Evolutionary conservation across 345 rosid species (phyloP), one percentile per base, ranked within the genome.

Genomic region (Nephelium lappaceum): DNA sequence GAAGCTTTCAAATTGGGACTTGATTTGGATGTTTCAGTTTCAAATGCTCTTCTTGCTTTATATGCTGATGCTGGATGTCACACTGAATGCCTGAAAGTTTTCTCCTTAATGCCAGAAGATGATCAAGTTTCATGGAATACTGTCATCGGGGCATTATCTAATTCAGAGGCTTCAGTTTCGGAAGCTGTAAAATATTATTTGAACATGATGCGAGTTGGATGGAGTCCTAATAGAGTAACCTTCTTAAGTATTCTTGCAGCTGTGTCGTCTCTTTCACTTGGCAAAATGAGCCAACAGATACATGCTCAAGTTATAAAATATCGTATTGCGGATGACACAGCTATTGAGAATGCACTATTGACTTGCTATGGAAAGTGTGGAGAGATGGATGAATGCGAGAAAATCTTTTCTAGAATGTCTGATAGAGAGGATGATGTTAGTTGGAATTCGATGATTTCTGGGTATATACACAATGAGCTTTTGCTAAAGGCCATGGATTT

Each of bases 91-190:
- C 84, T 83, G 68, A 88, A 83, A 79, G 72, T 90, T 81, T 95
- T 95, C 82, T 87, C 85, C 74, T 80, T 81, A 76, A 93, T 95
- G 98, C 84, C 64, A 70, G 92, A 86, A 76, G 77, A 77, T 60
- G 98, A 95, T 91, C 97, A 86, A 85, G 94, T 95, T 72, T 92
- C 98, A 47, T 95, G 98, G 98, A 95, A 95, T 80, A 84, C 98
- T 57, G 72, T 92, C 72, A 87, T 95, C 75, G 97, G 98, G 75
- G 91, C 92, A 69, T 85, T 92, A 82, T 90, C 94, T 80, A 75
- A 84, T 86, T 85, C 90, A 49, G 94, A 89, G 73, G 82, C 76
- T 72, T 85, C 85, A 43, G 78, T 82, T 76, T 83, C 77, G 51
- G 89, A 86, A 80, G 88, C 97, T 27, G 86, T 87, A 51, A 72